A percentile compares a stretch with the other conserved stretches of the same genome.
Evolutionary conservation across 768 basidiomycete species (phyloP).

Genomic region (Mycena albidolilacea): DNA sequence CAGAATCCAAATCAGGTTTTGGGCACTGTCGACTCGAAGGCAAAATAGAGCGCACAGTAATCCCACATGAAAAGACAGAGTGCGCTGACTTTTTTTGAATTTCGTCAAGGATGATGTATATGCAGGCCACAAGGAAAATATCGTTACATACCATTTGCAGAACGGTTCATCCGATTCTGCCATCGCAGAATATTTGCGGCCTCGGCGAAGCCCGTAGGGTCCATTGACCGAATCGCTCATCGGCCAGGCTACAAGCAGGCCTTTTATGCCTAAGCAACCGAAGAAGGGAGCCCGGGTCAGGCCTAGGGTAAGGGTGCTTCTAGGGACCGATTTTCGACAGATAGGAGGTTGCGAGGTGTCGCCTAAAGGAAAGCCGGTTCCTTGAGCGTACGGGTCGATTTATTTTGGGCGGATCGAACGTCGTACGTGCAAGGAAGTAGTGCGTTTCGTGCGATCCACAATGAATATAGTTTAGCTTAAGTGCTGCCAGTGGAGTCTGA

Average conservation of each 20-base stretch:
- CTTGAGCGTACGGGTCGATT: background rate
- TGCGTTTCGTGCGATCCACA: background rate
- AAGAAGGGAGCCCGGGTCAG: conserved; percentile 22
- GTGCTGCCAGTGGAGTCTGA: no score
- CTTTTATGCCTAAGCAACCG: conserved; percentile 20
- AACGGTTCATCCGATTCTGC: conserved; percentile 36
- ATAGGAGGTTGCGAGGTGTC: conserved; percentile 1
- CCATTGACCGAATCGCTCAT: background rate
- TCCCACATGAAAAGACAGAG: conserved; percentile 36
- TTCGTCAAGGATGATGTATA: background rate
- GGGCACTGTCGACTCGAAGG: background rate
- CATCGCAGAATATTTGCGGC: conserved; percentile 29
- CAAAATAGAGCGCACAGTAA: conserved; percentile 25
- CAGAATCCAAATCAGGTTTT: background rate
- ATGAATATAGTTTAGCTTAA: no score
- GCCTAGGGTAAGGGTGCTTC: background rate
- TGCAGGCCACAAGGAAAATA: background rate
- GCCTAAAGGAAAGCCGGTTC: background rate
- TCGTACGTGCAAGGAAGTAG: background rate
- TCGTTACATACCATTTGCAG: conserved; percentile 28
- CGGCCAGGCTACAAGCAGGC: background rate
- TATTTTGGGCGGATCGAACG: background rate
- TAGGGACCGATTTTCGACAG: conserved; percentile 11
- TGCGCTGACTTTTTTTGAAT: conserved; percentile 31
- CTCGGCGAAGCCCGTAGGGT: background rate